Conservation (phyloP, 2,329 filamentous ascomycete species). For the Colletotrichum brevisporum region DNA sequence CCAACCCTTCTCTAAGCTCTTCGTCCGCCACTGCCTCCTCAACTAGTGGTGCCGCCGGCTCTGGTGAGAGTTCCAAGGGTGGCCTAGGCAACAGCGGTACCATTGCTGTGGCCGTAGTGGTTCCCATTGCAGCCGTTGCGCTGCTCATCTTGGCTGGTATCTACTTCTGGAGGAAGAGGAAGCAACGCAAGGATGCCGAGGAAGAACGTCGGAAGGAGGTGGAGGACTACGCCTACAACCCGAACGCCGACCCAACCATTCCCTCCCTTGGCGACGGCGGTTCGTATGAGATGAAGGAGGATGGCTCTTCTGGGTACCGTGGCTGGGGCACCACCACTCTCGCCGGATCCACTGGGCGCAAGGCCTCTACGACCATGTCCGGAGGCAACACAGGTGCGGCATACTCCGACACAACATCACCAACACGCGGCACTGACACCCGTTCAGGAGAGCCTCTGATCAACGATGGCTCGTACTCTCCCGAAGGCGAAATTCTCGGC, state of each 20-base stretch:
- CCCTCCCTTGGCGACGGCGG: constrained; percentile 66
- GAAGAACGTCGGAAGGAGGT: constrained; percentile 95
- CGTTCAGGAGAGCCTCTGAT: constrained; percentile 78
- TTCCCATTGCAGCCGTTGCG: constrained; percentile 91
- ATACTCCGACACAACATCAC: constrained; percentile 82
- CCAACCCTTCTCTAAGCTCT: constrained; percentile 34
- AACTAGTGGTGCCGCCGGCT: constrained; percentile 46
- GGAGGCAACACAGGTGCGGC: constrained; percentile 76
- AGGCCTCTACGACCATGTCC: constrained; percentile 91
- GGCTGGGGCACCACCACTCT: constrained; percentile 90
- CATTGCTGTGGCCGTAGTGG: constrained; percentile 93
- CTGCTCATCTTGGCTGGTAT: constrained; percentile 82
- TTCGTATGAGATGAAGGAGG: constrained; percentile 83
- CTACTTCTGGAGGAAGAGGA: constrained; percentile 90
- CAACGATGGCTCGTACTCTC: constrained; percentile 65
- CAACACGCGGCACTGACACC: constrained; percentile 77
- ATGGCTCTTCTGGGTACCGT: constrained; percentile 84
- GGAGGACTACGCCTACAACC: constrained; percentile 97
- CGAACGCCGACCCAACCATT: constrained; percentile 92
- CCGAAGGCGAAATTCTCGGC: constrained; percentile 87
- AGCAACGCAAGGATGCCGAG: constrained; percentile 85
- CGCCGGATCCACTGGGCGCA: constrained; percentile 78
- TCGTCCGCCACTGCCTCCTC: constrained; percentile 48
- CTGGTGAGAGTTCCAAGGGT: constrained; percentile 49
- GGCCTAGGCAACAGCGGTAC: constrained; percentile 75